These are phyloP conservation scores for Vaccinium vitisidaea DNA, from an alignment of 148 eudicot species.

Conservation along the genomic window DNA sequence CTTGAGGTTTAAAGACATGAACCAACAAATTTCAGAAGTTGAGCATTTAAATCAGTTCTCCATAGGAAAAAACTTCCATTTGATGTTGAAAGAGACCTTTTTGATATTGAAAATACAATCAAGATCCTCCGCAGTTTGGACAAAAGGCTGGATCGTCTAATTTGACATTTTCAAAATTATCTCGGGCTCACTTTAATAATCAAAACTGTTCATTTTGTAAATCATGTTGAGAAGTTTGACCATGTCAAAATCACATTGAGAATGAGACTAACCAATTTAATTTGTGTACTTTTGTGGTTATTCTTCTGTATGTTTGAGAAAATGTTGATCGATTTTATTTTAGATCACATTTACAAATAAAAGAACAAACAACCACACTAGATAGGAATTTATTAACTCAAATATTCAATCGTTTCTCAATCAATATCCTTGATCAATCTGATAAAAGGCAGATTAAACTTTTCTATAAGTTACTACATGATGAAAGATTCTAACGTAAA, in stretches of 20 bases:
- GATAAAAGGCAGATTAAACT: background rate
- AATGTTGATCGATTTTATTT: background rate
- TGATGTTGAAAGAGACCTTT: background rate
- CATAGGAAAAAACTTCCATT: background rate
- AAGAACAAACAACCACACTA: background rate
- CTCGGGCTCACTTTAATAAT: background rate
- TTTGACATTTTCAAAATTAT: background rate
- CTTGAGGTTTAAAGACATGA: background rate
- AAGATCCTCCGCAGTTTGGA: background rate
- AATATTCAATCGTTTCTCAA: background rate
- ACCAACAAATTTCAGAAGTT: background rate
- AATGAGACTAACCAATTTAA: no score
- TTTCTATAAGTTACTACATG: background rate
- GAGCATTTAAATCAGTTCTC: background rate
- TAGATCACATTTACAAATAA: background rate
- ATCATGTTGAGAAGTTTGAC: background rate
- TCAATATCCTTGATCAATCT: background rate
- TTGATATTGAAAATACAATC: background rate
- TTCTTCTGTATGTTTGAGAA: no score
- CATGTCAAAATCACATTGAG: background rate
- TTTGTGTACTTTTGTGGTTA: no score
- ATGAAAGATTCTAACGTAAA: background rate
- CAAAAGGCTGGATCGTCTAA: background rate
- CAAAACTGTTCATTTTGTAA: background rate
- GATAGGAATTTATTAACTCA: background rate